Percentiles rank a stretch among this genome's conserved stretches.
Conservation (phyloP, 225 moss, liverwort and hornwort species). For the Pseudisothecium myosuroides region DNA sequence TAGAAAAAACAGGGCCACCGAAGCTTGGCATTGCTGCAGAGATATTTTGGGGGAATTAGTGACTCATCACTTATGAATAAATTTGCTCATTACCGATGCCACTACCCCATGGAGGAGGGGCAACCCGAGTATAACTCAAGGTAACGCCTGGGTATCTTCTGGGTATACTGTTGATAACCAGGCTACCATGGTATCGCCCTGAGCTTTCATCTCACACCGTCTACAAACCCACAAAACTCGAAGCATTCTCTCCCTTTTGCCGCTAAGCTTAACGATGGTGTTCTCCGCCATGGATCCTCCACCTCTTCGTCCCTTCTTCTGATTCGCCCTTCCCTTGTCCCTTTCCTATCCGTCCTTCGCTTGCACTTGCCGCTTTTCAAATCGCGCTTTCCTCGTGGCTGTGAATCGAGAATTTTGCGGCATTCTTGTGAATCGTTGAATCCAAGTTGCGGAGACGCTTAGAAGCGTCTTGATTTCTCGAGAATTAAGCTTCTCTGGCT, state of each 20-base stretch:
- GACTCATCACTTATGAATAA: background rate
- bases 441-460: background rate
- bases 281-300: conserved; percentile 11
- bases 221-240: conserved; percentile 8
- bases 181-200: background rate
- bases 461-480: background rate
- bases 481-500: background rate
- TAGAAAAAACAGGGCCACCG: no score
- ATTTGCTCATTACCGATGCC: background rate
- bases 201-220: background rate
- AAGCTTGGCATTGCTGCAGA: background rate
- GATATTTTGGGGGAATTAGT: background rate
- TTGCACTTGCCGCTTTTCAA: background rate
- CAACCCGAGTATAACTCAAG: background rate
- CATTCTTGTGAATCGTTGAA: background rate
- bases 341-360: background rate
- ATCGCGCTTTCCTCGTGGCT: no score
- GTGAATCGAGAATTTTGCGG: background rate
- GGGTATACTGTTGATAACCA: background rate
- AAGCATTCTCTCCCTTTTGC: background rate
- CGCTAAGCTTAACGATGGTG: background rate
- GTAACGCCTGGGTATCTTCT: background rate
- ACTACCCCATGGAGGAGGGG: background rate
- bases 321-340: background rate
- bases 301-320: background rate